Percentiles rank a stretch among this genome's conserved stretches.
phyloP scores from a whole-genome alignment of 2,329 filamentous ascomycete species.

The Clarireedia monteithiana region DNA sequence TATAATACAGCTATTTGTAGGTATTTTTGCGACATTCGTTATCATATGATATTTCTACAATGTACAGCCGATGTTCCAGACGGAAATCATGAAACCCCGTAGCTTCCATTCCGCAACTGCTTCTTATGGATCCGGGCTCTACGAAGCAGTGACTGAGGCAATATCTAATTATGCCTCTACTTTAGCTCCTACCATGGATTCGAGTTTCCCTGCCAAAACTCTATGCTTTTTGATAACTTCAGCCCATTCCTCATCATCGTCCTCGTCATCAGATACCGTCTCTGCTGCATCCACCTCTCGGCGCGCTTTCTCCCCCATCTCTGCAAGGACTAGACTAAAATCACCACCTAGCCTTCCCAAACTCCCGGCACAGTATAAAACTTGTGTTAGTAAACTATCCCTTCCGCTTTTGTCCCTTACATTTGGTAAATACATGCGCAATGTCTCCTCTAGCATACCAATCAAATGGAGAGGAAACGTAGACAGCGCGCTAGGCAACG shows the following conservation, averaged over 20 bases:
- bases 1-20: neutral
- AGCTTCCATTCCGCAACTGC: too few species aligned
- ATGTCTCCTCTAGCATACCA: conserved; percentile 68
- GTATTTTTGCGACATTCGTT: neutral
- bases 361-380: conserved; percentile 88
- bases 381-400: conserved; percentile 85
- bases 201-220: conserved; percentile 70
- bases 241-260: conserved; percentile 63
- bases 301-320: conserved; percentile 32
- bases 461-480: conserved; percentile 82
- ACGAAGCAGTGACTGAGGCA: neutral
- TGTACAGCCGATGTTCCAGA: neutral
- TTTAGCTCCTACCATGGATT: conserved; percentile 51
- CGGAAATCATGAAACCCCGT: neutral
- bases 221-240: conserved; percentile 84
- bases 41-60: neutral
- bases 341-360: conserved; percentile 84
- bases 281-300: conserved; percentile 28
- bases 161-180: conserved; percentile 10
- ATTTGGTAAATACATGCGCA: conserved; percentile 70
- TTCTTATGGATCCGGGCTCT: too few species aligned
- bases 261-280: conserved; percentile 37
- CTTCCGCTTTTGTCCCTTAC: conserved; percentile 71
- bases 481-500: conserved; percentile 67
- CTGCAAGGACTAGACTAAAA: conserved; percentile 81